Evolutionary conservation across 148 eudicot species (phyloP).

Genomic region (Vaccinium macrocarpon): DNA sequence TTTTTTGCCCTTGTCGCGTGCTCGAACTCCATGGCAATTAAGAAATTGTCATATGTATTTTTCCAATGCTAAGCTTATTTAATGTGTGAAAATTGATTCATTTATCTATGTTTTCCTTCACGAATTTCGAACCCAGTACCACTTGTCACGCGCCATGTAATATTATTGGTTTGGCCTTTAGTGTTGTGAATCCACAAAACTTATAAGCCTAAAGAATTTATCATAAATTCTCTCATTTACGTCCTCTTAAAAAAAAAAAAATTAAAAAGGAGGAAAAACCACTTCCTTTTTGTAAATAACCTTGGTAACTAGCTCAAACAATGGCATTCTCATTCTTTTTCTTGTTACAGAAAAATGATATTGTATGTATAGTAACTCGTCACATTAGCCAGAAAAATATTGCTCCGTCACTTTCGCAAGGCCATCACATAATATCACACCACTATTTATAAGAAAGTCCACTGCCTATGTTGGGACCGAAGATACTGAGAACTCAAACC

Average conservation of each 20-base stretch:
- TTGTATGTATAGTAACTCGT: too few relatives aligned
- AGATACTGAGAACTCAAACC: too few relatives aligned
- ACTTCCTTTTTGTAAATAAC: background rate
- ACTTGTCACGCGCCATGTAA: background rate
- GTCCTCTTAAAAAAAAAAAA: too few relatives aligned
- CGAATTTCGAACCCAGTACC: conserved; percentile 11
- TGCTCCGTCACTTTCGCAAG: too few relatives aligned
- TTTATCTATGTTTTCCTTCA: background rate
- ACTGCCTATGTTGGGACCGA: too few relatives aligned
- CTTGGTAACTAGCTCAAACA: background rate
- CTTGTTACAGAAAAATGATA: too few relatives aligned
- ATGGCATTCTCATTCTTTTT: background rate
- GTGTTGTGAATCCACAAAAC: background rate
- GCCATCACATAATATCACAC: too few relatives aligned
- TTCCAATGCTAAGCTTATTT: background rate
- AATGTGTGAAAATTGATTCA: background rate
- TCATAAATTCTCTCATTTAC: too few relatives aligned
- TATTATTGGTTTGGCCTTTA: background rate
- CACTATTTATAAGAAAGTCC: too few relatives aligned
- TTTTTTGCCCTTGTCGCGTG: background rate
- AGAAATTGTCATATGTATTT: background rate
- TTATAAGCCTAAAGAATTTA: too few relatives aligned
- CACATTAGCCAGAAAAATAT: too few relatives aligned
- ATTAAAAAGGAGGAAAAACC: too few relatives aligned
- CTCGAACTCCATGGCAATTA: background rate